A percentile compares a stretch with the other conserved stretches of the same genome.
phyloP scores from a whole-genome alignment of 148 eudicot species.

The Gaultheria prostrata region DNA sequence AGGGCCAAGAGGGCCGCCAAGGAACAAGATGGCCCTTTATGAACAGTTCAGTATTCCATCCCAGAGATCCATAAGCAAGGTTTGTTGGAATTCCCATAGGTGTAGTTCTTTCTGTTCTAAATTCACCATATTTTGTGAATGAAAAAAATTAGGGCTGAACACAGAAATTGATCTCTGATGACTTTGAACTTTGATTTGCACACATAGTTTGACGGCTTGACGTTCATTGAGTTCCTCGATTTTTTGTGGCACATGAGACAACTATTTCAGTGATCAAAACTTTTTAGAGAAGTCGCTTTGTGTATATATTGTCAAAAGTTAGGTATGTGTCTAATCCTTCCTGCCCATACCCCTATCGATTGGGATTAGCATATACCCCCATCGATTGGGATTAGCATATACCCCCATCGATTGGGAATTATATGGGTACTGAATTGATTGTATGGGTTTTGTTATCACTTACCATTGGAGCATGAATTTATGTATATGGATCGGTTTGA shows the following conservation, averaged over 20 bases:
- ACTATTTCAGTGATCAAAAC: neutral
- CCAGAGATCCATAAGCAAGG: conserved; percentile 63
- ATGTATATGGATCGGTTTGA: neutral
- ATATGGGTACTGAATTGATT: neutral
- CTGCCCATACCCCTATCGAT: neutral
- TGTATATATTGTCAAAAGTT: neutral
- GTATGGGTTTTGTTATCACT: too few relatives aligned
- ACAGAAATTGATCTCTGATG: neutral
- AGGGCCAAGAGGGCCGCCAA: conserved; percentile 94
- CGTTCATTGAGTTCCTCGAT: neutral
- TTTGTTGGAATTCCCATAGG: conserved; percentile 16
- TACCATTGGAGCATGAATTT: neutral
- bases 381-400: too few relatives aligned
- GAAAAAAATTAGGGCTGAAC: neutral
- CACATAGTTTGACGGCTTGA: neutral
- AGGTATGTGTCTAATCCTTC: neutral
- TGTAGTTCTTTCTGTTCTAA: too few relatives aligned
- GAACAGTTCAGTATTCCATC: conserved; percentile 85
- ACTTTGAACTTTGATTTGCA: neutral
- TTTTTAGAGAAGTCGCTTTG: neutral
- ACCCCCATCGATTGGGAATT: neutral
- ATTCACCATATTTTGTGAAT: neutral
- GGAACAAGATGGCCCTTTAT: conserved; percentile 97
- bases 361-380: too few relatives aligned
- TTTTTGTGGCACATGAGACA: neutral